Evolutionary conservation across 1,139 yeast species (phyloP).

Genomic region (Lodderomyces jiufengensis): DNA sequence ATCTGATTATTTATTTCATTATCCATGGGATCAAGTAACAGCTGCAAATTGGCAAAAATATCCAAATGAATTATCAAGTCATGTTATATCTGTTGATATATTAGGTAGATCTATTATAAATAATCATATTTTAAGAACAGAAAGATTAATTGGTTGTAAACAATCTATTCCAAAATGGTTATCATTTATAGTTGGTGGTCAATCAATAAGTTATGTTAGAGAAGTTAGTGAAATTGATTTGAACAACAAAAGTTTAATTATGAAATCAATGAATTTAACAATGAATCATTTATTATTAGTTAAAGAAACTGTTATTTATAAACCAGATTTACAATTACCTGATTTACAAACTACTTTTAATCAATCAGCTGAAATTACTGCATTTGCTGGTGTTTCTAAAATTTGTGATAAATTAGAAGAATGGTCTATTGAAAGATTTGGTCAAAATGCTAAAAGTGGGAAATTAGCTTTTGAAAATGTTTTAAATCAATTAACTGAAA

Average conservation of each 20-base stretch:
- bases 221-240: conserved; percentile 87
- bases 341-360: conserved; percentile 60
- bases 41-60: conserved; percentile 97
- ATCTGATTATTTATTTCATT: conserved; percentile 63
- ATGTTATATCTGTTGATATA: conserved; percentile 94
- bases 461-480: conserved; percentile 82
- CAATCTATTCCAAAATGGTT: conserved; percentile 89
- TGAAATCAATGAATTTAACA: conserved; percentile 87
- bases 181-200: conserved; percentile 67
- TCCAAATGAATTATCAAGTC: conserved; percentile 88
- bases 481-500: conserved; percentile 49
- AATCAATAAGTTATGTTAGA: conserved; percentile 73
- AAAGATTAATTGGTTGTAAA: conserved; percentile 83
- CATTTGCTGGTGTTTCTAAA: conserved; percentile 66
- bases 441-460: conserved; percentile 82
- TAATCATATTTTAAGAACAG: conserved; percentile 62
- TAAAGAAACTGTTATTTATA: conserved; percentile 78
- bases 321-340: conserved; percentile 53
- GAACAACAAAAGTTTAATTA: conserved; percentile 54
- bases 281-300: conserved; percentile 75
- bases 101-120: conserved; percentile 66
- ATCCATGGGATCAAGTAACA: conserved; percentile 92
- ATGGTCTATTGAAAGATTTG: conserved; percentile 86
- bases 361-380: conserved; percentile 87
- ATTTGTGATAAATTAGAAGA: conserved; percentile 84